Percentiles rank a stretch among this genome's conserved stretches.
These are phyloP conservation scores for Triglochin maritima DNA, from an alignment of 106 monocot genomes.

Conservation along the genomic window DNA sequence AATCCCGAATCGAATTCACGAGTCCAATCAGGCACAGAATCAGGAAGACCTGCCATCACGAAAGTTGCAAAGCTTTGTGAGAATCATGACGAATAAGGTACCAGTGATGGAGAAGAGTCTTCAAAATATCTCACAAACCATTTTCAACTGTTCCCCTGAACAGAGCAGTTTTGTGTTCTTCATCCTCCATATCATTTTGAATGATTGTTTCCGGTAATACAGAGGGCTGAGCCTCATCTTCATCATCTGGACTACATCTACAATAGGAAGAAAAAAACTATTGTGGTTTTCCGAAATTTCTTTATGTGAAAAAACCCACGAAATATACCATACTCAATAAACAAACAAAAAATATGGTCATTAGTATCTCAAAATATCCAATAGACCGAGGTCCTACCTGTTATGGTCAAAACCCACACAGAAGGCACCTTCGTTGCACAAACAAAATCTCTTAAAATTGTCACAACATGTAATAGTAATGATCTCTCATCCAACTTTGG, in stretches of 20 bases:
- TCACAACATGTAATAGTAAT: too few relatives aligned
- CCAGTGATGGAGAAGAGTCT: background rate
- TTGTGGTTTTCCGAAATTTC: background rate
- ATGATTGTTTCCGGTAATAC: constrained; percentile 9
- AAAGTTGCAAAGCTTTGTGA: constrained; percentile 1
- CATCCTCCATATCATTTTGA: background rate
- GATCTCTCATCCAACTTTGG: too few relatives aligned
- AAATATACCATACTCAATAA: too few relatives aligned
- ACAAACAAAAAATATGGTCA: too few relatives aligned
- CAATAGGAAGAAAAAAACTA: background rate
- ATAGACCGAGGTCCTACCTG: too few relatives aligned
- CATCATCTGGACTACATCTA: constrained; percentile 75
- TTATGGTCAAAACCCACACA: too few relatives aligned
- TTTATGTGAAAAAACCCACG: too few relatives aligned
- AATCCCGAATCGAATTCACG: constrained; percentile 43
- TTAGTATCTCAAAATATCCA: too few relatives aligned
- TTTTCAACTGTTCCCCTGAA: constrained; percentile 73
- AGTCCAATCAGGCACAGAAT: constrained; percentile 91
- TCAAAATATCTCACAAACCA: constrained; percentile 27
- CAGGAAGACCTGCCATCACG: constrained; percentile 58
- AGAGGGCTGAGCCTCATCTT: constrained; percentile 43
- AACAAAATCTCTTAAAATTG: too few relatives aligned
- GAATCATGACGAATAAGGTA: background rate
- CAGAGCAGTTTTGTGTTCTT: background rate
- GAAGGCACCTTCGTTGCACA: too few relatives aligned